Evolutionary conservation across 2,329 filamentous ascomycete species (phyloP).

Genomic region (Fusarium begoniae): DNA sequence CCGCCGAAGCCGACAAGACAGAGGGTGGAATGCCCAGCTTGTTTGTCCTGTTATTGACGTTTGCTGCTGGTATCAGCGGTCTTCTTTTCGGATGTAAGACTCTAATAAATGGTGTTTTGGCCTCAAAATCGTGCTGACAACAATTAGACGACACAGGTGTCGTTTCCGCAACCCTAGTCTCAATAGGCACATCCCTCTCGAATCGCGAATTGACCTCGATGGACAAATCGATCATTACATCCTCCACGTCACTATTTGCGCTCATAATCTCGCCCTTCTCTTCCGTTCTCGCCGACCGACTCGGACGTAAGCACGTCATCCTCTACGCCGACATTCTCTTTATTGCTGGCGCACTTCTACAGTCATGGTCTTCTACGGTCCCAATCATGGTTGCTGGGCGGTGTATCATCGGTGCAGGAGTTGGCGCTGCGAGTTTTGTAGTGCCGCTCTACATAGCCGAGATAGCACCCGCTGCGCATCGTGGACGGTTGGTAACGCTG

Average conservation of each 20-base stretch:
- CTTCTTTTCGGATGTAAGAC: conserved; percentile 72
- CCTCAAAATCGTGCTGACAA: background rate
- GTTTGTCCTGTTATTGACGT: conserved; percentile 69
- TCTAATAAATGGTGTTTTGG: background rate
- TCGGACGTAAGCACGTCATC: conserved; percentile 71
- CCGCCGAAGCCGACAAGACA: conserved; percentile 43
- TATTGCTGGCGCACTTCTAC: conserved; percentile 70
- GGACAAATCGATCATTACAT: conserved; percentile 77
- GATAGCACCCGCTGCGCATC: conserved; percentile 77
- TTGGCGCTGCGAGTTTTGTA: conserved; percentile 82
- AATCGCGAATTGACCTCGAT: conserved; percentile 65
- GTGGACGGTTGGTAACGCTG: conserved; percentile 84
- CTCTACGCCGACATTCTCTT: conserved; percentile 74
- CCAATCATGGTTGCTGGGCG: conserved; percentile 72
- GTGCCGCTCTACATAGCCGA: conserved; percentile 91
- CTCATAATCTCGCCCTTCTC: conserved; percentile 71
- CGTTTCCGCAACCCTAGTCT: conserved; percentile 74
- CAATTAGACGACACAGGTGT: conserved; percentile 71
- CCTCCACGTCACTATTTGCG: conserved; percentile 73
- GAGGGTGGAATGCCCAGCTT: conserved; percentile 50
- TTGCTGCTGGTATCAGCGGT: conserved; percentile 73
- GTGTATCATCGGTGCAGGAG: conserved; percentile 74
- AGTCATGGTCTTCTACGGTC: conserved; percentile 68
- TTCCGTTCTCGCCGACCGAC: conserved; percentile 68
- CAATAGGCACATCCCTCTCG: conserved; percentile 68